Base-by-base conservation (phyloP, 345 rosid species). In the Dovyalis caffra region DNA sequence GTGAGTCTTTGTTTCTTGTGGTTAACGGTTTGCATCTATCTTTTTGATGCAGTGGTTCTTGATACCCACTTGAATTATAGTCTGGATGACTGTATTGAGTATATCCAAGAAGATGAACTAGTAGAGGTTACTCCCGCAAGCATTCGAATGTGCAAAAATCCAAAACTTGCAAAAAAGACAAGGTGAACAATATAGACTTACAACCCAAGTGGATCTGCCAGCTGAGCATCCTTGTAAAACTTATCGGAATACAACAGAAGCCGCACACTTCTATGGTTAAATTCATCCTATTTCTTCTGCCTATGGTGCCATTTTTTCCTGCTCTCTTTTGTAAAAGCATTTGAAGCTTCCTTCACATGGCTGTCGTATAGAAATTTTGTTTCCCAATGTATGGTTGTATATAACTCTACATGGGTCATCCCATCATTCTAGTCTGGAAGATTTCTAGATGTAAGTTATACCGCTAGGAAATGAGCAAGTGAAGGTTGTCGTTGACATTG, bases 31-130 rank as follows among this genome's bases (percentile, higher is more conserved):
- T 53, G 1, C 11, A 31, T 45, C 43, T 69, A 70, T 32, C 57
- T 31, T 69, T 20, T 49, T 58, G 29, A 35, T 72, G 79, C 90
- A 95, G 99, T 93, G 83, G 92, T 93, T 68, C 94, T 93, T 64
- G 99, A 95, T 77, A 90, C 96, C 18, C 88, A 96, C 7, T 76
- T 91, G 87, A 88, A 85, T n/a, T 95, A 92, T 79, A 93, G 98
- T 86, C 85, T 93, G 43, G 97, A 95, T 8, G 99, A 92, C 82
- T 95, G 94, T 89, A 95, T 95, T 3, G 98, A 95, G 79, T 93
- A 95, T 78, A 93, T 95, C 77, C 94, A 89, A 84, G 99, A 95
- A 83, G 99, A 95, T 78, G 99, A 95, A 64, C 80, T 95, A 68
- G 99, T 95, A 82, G 99, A 93, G 87, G 93, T 91, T n/a, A 93